Percentiles rank a stretch among this genome's conserved stretches.
These are phyloP conservation scores for Myriosclerotinia scirpicola DNA, from an alignment of 2,329 filamentous ascomycete genomes.

Conservation along the genomic window DNA sequence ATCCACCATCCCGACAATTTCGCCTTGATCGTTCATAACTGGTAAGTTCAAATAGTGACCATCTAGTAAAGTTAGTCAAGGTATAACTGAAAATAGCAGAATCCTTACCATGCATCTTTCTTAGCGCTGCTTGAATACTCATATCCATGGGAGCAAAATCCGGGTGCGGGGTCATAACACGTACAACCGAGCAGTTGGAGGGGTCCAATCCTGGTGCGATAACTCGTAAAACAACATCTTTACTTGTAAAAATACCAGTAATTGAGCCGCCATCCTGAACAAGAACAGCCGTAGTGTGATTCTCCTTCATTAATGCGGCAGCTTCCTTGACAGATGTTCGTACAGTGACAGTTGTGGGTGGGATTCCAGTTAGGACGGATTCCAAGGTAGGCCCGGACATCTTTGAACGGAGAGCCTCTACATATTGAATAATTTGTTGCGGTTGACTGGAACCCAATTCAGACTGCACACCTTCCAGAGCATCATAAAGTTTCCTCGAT, in stretches of 20 bases:
- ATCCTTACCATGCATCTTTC: conserved; percentile 96
- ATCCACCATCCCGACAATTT: conserved; percentile 99
- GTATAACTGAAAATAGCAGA: not conserved
- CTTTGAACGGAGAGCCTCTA: conserved; percentile 89
- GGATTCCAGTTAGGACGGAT: conserved; percentile 86
- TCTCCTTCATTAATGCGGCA: conserved; percentile 95
- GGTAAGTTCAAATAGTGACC: conserved; percentile 97
- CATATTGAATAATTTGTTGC: conserved; percentile 98
- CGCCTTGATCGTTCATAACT: conserved; percentile 95
- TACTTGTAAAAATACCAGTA: conserved; percentile 98
- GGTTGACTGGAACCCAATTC: conserved; percentile 94
- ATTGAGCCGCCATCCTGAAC: conserved; percentile 97
- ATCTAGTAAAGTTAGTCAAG: conserved; percentile 55
- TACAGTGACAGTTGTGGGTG: conserved; percentile 92
- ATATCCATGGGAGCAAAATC: conserved; percentile 99
- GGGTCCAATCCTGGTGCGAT: conserved; percentile 96
- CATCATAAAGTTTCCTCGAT: conserved; percentile 97
- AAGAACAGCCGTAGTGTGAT: conserved; percentile 93
- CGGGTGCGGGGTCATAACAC: conserved; percentile 98
- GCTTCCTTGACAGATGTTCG: conserved; percentile 96
- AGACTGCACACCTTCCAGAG: conserved; percentile 94
- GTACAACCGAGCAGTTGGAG: conserved; percentile 91
- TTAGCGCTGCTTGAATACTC: conserved; percentile 95
- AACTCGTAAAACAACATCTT: conserved; percentile 96
- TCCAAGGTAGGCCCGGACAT: conserved; percentile 98